These are phyloP conservation scores for Beauveria scarabaeidicola DNA, from an alignment of 2,329 filamentous ascomycete species.

Conservation along the genomic window DNA sequence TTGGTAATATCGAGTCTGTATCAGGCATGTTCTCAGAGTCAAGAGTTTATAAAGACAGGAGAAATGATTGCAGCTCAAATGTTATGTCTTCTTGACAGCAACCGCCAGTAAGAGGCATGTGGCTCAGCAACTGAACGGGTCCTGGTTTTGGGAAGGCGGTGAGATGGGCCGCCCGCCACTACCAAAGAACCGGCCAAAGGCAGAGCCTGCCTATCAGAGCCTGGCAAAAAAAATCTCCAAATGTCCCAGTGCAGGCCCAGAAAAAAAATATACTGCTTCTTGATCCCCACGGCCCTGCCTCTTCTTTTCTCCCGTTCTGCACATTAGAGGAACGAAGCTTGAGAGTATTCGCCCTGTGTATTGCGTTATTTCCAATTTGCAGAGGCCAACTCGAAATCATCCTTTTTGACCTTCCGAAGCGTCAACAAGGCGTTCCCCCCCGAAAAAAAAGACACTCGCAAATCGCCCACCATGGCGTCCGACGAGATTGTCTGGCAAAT, in stretches of 20 bases:
- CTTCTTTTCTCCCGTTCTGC: background rate
- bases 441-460: background rate
- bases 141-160: constrained; percentile 18
- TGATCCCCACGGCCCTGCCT: background rate
- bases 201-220: constrained; percentile 11
- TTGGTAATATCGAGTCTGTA: too few species aligned
- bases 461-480: constrained; percentile 57
- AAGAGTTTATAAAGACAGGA: too few species aligned
- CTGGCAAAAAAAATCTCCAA: constrained; percentile 16
- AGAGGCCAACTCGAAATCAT: background rate
- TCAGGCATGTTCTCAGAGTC: too few species aligned
- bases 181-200: background rate
- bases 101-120: background rate
- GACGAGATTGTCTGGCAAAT: constrained; percentile 98
- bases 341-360: background rate
- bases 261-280: constrained; percentile 12
- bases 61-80: too few species aligned
- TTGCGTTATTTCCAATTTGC: background rate
- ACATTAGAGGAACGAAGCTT: background rate
- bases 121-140: background rate
- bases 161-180: constrained; percentile 13
- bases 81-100: too few species aligned
- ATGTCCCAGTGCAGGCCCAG: background rate
- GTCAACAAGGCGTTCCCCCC: too few species aligned
- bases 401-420: background rate